phyloP scores from a whole-genome alignment of 2,329 filamentous ascomycete species.

The Penicillium digitatum region DNA sequence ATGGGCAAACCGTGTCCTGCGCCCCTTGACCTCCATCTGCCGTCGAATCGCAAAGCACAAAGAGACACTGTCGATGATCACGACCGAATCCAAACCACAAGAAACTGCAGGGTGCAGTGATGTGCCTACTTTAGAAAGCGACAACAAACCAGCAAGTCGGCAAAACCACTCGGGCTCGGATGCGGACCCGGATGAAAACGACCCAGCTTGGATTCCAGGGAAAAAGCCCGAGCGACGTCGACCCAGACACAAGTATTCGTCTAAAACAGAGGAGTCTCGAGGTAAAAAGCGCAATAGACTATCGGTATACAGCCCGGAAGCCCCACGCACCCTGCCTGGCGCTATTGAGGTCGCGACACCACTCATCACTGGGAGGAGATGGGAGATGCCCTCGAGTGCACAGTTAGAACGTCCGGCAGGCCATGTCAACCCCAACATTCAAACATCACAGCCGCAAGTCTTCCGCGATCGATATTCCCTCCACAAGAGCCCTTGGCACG shows the following conservation, averaged over 20 bases:
- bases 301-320: slow-evolving; percentile 36
- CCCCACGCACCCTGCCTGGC: slow-evolving; percentile 35
- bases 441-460: slow-evolving; percentile 20
- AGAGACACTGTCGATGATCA: slow-evolving; percentile 30
- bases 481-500: slow-evolving; percentile 36
- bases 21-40: slow-evolving; percentile 41
- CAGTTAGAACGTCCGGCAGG: slow-evolving; percentile 20
- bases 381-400: slow-evolving; percentile 20
- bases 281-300: slow-evolving; percentile 28
- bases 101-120: slow-evolving; percentile 5
- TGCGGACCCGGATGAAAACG: slow-evolving; percentile 34
- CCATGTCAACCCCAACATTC: background rate
- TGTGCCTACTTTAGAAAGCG: background rate
- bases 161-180: slow-evolving; percentile 30
- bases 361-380: slow-evolving; percentile 37
- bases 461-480: slow-evolving; percentile 27
- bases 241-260: slow-evolving; percentile 38
- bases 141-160: background rate
- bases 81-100: slow-evolving; percentile 20
- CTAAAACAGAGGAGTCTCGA: slow-evolving; percentile 25
- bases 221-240: slow-evolving; percentile 31
- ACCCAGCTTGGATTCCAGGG: slow-evolving; percentile 42
- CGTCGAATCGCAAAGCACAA: slow-evolving; percentile 42
- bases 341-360: slow-evolving; percentile 43
- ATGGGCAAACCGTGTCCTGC: slow-evolving; percentile 45